Base-by-base conservation (phyloP, 176 grass and related monocot species). In the Microstegium vimineum region DNA sequence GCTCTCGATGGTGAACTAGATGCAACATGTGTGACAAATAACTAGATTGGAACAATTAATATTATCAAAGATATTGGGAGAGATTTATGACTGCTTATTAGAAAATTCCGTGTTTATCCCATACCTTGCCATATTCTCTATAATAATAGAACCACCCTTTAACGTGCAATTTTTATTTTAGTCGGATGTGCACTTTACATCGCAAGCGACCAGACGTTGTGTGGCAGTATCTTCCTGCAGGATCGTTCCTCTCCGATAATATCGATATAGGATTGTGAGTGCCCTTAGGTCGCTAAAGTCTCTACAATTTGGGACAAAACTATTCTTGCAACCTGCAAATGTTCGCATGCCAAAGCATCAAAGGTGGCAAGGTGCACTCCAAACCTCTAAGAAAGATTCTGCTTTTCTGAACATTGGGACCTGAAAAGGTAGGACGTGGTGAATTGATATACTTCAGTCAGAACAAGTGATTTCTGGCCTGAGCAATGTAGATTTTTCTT, bases 21-120 rank as follows among this genome's bases (percentile, higher is more conserved):
- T 69, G 57, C 23, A 28, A 37, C 36, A 70, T 23, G 40, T 18
- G 49, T 52, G 66, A 64, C 54, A 52, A 79, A 23, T 35, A 49
- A 49, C 17, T 52, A 59, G 32, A 73, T 62, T 49, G 47, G 30
- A 75, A 51, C 69, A 80, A 75, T 89, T 61, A 80, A 75, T 89
- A 69, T 84, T 74, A 64, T 88, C 68, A 67, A 45, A 84, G 69
- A 84, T 88, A 79, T 22, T 18, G 56, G 35, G 35, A 11, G 34
- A 65, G 26, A 88, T 57, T 83, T 78, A n/a, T 45, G 12, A 33
- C 37, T 33, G 23, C 40, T 26, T 17, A 22, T 35, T 34, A 14
- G 45, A 73, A 62, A 26, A 62, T 82, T 17, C 46, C 13, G 16
- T 67, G 36, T 72, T 54, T 25, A 8, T 18, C 74, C 82, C 62